Base-by-base conservation (phyloP, 257 asterid genomes). In the Eucommia ulmoides region DNA sequence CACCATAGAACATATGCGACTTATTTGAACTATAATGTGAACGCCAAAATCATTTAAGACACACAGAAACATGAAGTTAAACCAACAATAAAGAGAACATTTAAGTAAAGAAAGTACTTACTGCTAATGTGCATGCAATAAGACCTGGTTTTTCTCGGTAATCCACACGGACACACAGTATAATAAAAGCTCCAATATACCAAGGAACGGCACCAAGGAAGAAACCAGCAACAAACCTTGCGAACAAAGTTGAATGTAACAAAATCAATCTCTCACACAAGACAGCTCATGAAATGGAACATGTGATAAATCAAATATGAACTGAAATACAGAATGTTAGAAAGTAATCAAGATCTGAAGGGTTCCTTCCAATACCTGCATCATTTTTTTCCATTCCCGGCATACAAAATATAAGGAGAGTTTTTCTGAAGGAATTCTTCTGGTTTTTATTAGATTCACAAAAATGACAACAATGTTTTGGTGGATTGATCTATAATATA, bases 61-160 rank as follows among this genome's bases (percentile, higher is more conserved):
- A 4, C 6, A 26, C 12, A 26, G 12, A 26, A 26, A 26, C 38
- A 12, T 26, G 38, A 26, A 26, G 38, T 12, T 26, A 26, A 6
- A 26, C 38, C 6, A 26, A 26, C 38, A 26, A 26, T 6, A 6
- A 26, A 26, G 12, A 26, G 38, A 26, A 26, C 12, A 26, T 12
- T 12, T 29, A 56, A 45, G 49, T 24, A 53, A 51, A 41, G 45
- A 58, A 51, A 24, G 47, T 54, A 74, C 95, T 84, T 84, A 88
- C 97, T 21, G 83, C 97, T 51, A 88, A 49, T 24, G 88, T 55
- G 67, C 97, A 88, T 1, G 83, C 94, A 65, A 84, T 48, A 63
- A 88, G 93, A 19, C 97, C 97, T 25, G 94, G 82, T 59, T 88
- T 88, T 72, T 84, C 97, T 69, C 95, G 75, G 78, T 84, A 63